Evolutionary conservation across 371 early-diverging fungal species (phyloP), one percentile per base, ranked within the genome.

Genomic region (Mortierella sp.): DNA sequence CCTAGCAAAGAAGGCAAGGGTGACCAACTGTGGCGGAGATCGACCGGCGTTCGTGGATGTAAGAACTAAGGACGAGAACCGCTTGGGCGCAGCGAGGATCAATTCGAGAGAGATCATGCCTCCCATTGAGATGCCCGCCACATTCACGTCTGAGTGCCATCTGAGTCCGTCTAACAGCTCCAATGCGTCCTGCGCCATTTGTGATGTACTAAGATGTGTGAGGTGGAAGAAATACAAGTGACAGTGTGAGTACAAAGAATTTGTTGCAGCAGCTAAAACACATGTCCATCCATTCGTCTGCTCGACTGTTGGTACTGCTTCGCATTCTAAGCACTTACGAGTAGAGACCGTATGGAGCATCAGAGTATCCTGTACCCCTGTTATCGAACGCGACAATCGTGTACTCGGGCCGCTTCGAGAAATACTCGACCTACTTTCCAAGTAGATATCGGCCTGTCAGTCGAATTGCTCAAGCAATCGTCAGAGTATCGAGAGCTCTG

Each of bases 321-420:
- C 3, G 38, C 27, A 21, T 8, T 24, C 16, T 29, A 14, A 24
- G 24, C 7, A 32, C 72, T 72, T 89, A 93, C 90, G 88, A 82
- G 75, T 90, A 91, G 1, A 93, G 87, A 0, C 93, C 92, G 12
- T 83, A 79, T 5, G 92, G 89, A 12, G 92, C 82, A 58, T 93
- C 92, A 2, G 93, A 92, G 51, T 82, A 82, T 8, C 97, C 96
- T 70, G 93, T 91, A 27, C 96, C 97, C 73, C 96, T 88, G 89
- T 96, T 96, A 77, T 97, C 97, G 79, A 96, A 95, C n/a, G 96
- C 91, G 56, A 95, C 91, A 4, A 94, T 91, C 4, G 94, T 93
- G 83, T 93, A 96, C 51, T 93, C 91, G 46, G 82, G 79, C 8
- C 76, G 76, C 75, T 75, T 74, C 18, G 82, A 71, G 43, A 85